Percentiles rank a stretch among this genome's conserved stretches.
These are phyloP conservation scores for Lathyrus tuberosus DNA, from an alignment of 306 rosid species.

Conservation along the genomic window DNA sequence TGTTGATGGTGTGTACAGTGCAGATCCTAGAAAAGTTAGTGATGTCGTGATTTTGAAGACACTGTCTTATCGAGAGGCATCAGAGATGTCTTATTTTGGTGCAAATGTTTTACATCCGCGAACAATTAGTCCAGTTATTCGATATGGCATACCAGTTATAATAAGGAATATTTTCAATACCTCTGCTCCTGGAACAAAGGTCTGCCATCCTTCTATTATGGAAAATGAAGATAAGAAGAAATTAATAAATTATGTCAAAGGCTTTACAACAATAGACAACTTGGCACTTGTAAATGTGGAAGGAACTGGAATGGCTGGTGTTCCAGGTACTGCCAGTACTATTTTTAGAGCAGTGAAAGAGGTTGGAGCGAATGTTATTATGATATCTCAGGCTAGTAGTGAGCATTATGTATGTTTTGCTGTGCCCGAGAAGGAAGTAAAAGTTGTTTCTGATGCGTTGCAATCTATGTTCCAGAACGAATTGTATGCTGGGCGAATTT, in stretches of 20 bases:
- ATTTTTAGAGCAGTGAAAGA: conserved; percentile 91
- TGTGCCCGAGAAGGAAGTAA: conserved; percentile 97
- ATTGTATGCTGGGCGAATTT: conserved; percentile 86
- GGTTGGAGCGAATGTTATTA: conserved; percentile 98
- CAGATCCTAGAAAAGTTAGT: conserved; percentile 96
- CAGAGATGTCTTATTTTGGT: conserved; percentile 99
- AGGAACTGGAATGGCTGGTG: conserved; percentile 99
- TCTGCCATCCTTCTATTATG: conserved; percentile 60
- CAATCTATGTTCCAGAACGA: conserved; percentile 86
- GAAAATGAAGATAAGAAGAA: conserved; percentile 56
- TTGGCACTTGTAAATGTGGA: conserved; percentile 94
- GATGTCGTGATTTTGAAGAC: conserved; percentile 93
- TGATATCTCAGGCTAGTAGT: conserved; percentile 99
- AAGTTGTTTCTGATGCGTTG: conserved; percentile 86
- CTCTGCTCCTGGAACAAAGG: conserved; percentile 86
- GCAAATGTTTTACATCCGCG: conserved; percentile 99
- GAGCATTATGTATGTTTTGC: conserved; percentile 99
- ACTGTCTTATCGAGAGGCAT: conserved; percentile 94
- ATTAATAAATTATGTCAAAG: conserved; percentile 74
- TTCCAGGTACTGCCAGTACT: conserved; percentile 93
- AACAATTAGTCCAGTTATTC: conserved; percentile 93
- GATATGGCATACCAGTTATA: conserved; percentile 78
- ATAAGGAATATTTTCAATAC: conserved; percentile 92
- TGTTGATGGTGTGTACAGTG: conserved; percentile 97
- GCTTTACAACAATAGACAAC: conserved; percentile 97